Conservation (phyloP, 1,284 basidiomycete species). For the Acaromyces ingoldii region DNA sequence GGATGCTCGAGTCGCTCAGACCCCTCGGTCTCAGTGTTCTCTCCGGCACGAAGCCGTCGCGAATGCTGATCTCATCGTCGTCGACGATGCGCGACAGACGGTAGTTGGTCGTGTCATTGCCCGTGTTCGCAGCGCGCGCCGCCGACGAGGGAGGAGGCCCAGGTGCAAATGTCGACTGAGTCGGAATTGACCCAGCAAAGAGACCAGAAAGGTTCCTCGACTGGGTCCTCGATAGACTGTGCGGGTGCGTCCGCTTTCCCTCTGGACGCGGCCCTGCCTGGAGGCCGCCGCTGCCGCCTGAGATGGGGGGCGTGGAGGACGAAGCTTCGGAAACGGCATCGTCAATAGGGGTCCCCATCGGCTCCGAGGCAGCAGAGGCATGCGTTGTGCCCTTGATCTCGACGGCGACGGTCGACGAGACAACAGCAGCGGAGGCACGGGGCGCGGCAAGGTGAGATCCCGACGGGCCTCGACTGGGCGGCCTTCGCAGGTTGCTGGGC, state of each 20-base stretch:
- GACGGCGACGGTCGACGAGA: constrained; percentile 30
- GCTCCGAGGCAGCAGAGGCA: constrained; percentile 22
- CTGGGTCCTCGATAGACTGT: constrained; percentile 26
- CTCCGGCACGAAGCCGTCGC: constrained; percentile 22
- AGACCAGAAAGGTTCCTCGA: constrained; percentile 24
- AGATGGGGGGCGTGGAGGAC: background rate
- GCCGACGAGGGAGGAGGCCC: no score
- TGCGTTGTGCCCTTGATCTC: constrained; percentile 34
- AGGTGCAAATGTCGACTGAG: background rate
- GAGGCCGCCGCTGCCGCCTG: background rate
- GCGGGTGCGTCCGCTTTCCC: background rate
- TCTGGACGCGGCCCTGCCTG: background rate
- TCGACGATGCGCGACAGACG: constrained; percentile 32
- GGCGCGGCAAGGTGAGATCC: constrained; percentile 11
- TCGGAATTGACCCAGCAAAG: constrained; percentile 1
- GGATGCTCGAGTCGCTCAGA: constrained; percentile 45
- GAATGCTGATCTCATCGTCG: constrained; percentile 40
- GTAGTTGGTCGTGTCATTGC: background rate
- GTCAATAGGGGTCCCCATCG: background rate
- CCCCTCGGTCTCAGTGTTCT: constrained; percentile 33
- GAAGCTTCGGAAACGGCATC: background rate
- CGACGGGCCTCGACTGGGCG: background rate
- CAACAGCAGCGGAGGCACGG: constrained; percentile 30
- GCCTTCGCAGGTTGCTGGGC: background rate
- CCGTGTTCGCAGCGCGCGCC: background rate